Conservation (phyloP, 2,329 filamentous ascomycete genomes). For the Ceratocystis alfenasii region DNA sequence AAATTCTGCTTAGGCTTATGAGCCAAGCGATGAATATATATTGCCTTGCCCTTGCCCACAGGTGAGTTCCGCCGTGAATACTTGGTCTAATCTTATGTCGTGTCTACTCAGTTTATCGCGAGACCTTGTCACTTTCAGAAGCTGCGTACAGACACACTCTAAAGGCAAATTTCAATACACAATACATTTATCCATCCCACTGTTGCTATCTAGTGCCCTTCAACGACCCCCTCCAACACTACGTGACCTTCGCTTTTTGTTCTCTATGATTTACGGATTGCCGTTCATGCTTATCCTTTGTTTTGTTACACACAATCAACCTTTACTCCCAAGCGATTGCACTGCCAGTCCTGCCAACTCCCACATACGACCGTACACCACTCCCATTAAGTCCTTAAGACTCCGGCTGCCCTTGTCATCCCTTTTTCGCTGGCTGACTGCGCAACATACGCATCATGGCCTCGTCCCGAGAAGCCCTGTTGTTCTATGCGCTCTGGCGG, state of each 20-base stretch:
- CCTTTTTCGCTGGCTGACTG: slow-evolving; percentile 20
- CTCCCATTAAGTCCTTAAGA: not conserved
- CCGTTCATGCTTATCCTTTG: slow-evolving; percentile 15
- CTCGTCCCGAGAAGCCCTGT: slow-evolving; percentile 28
- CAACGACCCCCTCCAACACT: not conserved
- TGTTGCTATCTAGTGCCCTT: not conserved
- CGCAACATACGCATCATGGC: slow-evolving; percentile 16
- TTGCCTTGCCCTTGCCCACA: not conserved
- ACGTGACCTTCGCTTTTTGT: not conserved
- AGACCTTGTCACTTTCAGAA: not conserved
- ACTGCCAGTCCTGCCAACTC: not conserved
- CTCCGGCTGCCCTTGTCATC: slow-evolving; percentile 15
- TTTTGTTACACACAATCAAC: slow-evolving; percentile 10
- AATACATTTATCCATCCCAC: not conserved
- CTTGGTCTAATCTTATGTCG: not conserved
- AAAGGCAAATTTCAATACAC: not conserved
- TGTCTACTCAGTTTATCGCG: not conserved
- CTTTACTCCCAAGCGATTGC: slow-evolving; percentile 1
- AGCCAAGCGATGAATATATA: not conserved
- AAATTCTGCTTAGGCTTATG: not conserved
- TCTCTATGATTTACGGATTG: slow-evolving; percentile 12
- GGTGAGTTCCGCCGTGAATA: not conserved
- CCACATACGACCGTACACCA: not conserved
- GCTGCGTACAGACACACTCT: not conserved
- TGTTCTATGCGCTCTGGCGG: slow-evolving; percentile 46